phyloP scores from a whole-genome alignment of 177 flowering plant species.

The Vitis hybrid region DNA sequence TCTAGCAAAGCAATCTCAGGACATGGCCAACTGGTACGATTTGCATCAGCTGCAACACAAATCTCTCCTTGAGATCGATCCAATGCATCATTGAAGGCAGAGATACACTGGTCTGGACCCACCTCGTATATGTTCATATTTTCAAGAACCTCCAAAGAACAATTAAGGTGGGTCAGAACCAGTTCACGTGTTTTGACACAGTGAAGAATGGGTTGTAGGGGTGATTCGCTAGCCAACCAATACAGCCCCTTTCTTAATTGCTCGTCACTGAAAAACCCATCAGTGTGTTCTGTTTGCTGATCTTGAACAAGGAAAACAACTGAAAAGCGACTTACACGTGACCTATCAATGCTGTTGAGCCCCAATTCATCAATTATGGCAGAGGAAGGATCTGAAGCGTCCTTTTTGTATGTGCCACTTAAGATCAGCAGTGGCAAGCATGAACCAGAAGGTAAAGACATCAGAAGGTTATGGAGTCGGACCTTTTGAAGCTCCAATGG shows the following conservation, averaged over 20 bases:
- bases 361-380: conserved; percentile 40
- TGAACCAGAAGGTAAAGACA: conserved; percentile 61
- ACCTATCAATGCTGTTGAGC: conserved; percentile 53
- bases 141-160: conserved; percentile 43
- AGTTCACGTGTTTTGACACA: conserved; percentile 53
- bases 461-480: conserved; percentile 51
- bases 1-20: conserved; percentile 68
- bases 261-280: conserved; percentile 61
- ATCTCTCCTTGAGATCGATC: conserved; percentile 52
- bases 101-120: conserved; percentile 60
- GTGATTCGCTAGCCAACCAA: conserved; percentile 81
- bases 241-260: conserved; percentile 60
- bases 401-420: conserved; percentile 32
- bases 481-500: conserved; percentile 63
- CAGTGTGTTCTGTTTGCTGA: conserved; percentile 21
- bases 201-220: conserved; percentile 53
- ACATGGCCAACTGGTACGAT: conserved; percentile 76
- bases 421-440: conserved; percentile 73
- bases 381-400: conserved; percentile 26
- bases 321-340: conserved; percentile 41
- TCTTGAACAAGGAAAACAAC: conserved; percentile 39
- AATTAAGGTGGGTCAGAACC: conserved; percentile 50
- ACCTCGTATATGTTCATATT: conserved; percentile 33
- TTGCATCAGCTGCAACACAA: conserved; percentile 46
- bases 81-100: conserved; percentile 74